phyloP scores from a whole-genome alignment of 306 rosid species.

The Casuarina cunninghamiana region DNA sequence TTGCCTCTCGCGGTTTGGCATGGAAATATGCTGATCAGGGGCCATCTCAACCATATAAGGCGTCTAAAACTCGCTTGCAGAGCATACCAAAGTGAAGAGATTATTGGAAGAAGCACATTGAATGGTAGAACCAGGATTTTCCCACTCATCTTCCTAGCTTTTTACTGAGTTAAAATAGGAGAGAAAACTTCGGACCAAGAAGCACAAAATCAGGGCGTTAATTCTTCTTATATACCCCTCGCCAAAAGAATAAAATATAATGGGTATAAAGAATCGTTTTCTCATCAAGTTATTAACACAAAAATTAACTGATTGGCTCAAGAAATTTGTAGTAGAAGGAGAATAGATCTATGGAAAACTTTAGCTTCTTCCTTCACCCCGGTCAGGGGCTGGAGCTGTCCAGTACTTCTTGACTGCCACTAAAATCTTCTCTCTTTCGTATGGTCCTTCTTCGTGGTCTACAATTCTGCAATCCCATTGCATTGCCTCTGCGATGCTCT shows the following conservation, averaged over 20 bases:
- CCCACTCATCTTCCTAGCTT: too few species aligned
- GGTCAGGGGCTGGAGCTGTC: constrained; percentile 55
- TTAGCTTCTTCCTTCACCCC: constrained; percentile 21
- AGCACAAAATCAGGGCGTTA: too few species aligned
- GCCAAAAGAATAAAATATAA: background rate
- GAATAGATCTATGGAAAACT: constrained; percentile 25
- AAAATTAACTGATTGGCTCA: constrained; percentile 12
- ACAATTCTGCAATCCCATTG: constrained; percentile 62
- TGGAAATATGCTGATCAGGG: too few species aligned
- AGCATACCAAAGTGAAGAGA: too few species aligned
- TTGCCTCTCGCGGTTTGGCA: too few species aligned
- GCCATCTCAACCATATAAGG: too few species aligned
- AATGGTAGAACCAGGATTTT: too few species aligned
- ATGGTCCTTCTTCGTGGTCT: constrained; percentile 84
- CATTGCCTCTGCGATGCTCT: constrained; percentile 60
- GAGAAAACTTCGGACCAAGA: too few species aligned
- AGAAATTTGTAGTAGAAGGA: background rate
- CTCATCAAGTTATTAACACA: constrained; percentile 28
- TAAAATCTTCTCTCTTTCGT: constrained; percentile 58
- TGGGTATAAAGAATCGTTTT: too few species aligned
- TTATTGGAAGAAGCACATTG: too few species aligned
- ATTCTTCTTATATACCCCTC: background rate
- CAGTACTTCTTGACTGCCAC: constrained; percentile 71
- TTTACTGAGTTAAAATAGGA: too few species aligned
- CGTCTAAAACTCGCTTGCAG: too few species aligned